phyloP scores from a whole-genome alignment of 2,329 filamentous ascomycete genomes.

The Bipolaris bicolor region DNA sequence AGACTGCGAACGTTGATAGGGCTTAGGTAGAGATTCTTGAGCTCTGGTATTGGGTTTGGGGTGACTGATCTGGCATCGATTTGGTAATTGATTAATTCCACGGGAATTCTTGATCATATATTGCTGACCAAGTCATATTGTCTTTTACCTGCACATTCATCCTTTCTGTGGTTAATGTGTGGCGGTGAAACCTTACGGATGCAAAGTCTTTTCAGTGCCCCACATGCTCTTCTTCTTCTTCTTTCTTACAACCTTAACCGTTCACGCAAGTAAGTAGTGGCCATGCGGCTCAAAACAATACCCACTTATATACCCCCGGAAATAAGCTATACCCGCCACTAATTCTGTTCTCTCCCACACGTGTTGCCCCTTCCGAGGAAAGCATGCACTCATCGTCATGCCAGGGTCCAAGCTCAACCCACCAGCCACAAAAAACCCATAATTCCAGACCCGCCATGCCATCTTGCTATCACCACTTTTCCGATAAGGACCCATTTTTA shows the following conservation, averaged over 20 bases:
- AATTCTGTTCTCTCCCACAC: background rate
- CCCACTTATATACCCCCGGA: background rate
- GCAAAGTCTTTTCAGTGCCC: background rate
- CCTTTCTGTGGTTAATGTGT: background rate
- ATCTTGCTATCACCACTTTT: constrained; percentile 5
- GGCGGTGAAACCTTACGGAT: no score
- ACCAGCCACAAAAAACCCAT: background rate
- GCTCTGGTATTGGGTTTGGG: background rate
- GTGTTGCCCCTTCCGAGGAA: background rate
- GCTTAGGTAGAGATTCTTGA: background rate
- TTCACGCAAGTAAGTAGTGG: background rate
- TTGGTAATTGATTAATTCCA: background rate
- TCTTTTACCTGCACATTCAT: background rate
- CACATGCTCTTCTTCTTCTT: background rate
- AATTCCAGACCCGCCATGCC: constrained; percentile 3
- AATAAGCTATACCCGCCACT: background rate
- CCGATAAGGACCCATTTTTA: constrained; percentile 4
- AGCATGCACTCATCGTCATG: background rate
- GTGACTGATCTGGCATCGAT: background rate
- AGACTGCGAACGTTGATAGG: constrained; percentile 16
- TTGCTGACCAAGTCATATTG: background rate
- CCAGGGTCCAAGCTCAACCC: constrained; percentile 6
- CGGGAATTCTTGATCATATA: background rate
- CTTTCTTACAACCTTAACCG: background rate
- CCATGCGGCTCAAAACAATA: background rate